These are phyloP conservation scores for Agarophyton chilense DNA, from an alignment of 23 red algal genomes.

Conservation along the genomic window DNA sequence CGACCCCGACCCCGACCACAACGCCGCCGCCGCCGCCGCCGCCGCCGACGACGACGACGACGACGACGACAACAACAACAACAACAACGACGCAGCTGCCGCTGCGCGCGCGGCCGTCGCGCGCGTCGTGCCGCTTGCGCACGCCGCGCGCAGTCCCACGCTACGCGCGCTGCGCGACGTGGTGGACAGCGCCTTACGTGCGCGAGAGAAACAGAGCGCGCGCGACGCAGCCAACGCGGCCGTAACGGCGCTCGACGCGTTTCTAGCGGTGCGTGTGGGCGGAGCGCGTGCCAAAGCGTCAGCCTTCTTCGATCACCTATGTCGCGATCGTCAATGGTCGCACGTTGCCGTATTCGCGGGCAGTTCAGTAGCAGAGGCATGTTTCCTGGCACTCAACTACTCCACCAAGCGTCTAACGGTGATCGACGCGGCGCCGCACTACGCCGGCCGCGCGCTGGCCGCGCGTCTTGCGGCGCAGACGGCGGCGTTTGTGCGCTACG, in stretches of 20 bases:
- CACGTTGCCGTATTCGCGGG: constrained; percentile 31
- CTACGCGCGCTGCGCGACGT: constrained; percentile 25
- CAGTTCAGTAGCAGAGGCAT: constrained; percentile 33
- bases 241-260: too few species aligned
- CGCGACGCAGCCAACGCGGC: too few species aligned
- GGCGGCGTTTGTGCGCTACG: constrained; percentile 27
- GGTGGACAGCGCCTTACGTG: background rate
- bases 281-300: constrained; percentile 54
- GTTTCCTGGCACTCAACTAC: constrained; percentile 47
- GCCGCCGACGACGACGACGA: too few species aligned
- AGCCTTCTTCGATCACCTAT: constrained; percentile 44
- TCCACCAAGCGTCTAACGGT: constrained; percentile 27
- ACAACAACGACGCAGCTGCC: too few species aligned
- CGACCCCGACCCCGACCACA: too few species aligned
- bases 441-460: constrained; percentile 9
- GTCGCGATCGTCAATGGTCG: constrained; percentile 22
- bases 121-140: background rate
- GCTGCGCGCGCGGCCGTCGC: too few species aligned
- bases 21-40: too few species aligned
- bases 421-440: constrained; percentile 34
- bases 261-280: constrained; percentile 33
- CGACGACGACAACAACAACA: too few species aligned
- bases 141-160: background rate
- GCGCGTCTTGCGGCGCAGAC: constrained; percentile 22
- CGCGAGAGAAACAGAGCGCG: background rate